Base-by-base conservation (phyloP, 768 basidiomycete species). In the Austroboletus eburneus region DNA sequence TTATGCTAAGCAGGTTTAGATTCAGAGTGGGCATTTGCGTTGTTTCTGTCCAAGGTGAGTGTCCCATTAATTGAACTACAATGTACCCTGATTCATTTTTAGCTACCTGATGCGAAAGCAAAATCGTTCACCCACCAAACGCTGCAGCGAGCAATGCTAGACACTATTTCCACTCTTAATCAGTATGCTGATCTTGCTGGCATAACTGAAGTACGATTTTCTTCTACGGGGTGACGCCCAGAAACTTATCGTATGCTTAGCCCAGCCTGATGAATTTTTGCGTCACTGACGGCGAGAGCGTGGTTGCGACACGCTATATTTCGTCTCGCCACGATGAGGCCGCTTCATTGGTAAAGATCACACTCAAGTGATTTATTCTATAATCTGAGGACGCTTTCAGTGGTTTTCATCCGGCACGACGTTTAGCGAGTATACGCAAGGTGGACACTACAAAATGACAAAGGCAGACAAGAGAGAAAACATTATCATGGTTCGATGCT, bases 401-500 rank as follows among this genome's bases (percentile, higher is more conserved):
- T 95, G 92, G 86, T 95, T 91, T 67, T 94, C 93, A 3, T 94
- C 93, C 13, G 95, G 95, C 1, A 95, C 92, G 6, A 84, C 87
- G 20, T 97, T 97, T 58, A 88, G 86, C 45, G 92, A 96, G 68
- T 91, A 85, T 55, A 80, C 82, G 21, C 80, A 87, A 54, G 91
- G 90, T 5, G 90, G 91, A 20, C 86, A 93, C 62, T 95, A 95
- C 65, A 85, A 85, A 61, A 97, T 97, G 94, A 85, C 85, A 5
- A 97, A 96, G 67, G 80, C 85, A 25, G 94, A 97, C 69, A 96
- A 95, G 64, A 73, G 93, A 48, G 95, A 97, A 65, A 90, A 92
- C 56, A 96, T 97, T 56, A 92, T 99, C 57, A 86, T 97, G 86
- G 83, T 81, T 50, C 18, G 55, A 49, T 29, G 33, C 39, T 25